A percentile compares a stretch with the other conserved stretches of the same genome.
phyloP scores from a whole-genome alignment of 805 yeast genomes.

The Cyberlindnera meyerae region DNA sequence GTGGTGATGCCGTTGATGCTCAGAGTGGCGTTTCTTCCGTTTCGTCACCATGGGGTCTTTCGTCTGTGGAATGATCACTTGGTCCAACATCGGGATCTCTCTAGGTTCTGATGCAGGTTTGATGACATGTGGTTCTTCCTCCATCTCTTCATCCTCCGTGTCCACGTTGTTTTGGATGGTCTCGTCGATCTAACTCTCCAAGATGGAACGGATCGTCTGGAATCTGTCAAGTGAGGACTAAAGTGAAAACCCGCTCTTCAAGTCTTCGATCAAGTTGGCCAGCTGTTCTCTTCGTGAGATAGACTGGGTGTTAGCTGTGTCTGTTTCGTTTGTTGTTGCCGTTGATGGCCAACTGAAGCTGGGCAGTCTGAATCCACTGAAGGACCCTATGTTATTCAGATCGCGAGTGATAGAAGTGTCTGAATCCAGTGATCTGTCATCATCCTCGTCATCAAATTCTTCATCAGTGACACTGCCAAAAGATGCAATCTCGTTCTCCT shows the following conservation, averaged over 20 bases:
- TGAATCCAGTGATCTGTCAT: slow-evolving; percentile 2
- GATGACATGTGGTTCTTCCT: slow-evolving; percentile 47
- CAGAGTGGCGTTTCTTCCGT: slow-evolving; percentile 8
- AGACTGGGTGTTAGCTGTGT: slow-evolving; percentile 1
- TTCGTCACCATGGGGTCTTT: slow-evolving; percentile 25
- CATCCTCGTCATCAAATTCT: slow-evolving; percentile 10
- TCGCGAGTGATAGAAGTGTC: slow-evolving; percentile 40
- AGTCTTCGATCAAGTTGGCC: slow-evolving; percentile 30
- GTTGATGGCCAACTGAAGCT: slow-evolving; percentile 18
- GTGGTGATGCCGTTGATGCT: slow-evolving; percentile 5
- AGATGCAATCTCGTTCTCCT: background rate
- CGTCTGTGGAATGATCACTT: slow-evolving; percentile 46
- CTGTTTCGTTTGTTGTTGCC: no score
- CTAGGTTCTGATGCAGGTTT: slow-evolving; percentile 42
- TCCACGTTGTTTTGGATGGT: slow-evolving; percentile 29
- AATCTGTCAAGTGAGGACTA: slow-evolving; percentile 49
- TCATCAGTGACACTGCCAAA: background rate
- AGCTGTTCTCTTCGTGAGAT: slow-evolving; percentile 28
- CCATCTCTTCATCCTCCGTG: slow-evolving; percentile 37
- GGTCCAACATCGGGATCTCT: slow-evolving; percentile 45
- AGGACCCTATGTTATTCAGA: slow-evolving; percentile 47
- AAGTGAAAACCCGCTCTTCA: slow-evolving; percentile 42
- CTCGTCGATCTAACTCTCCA: slow-evolving; percentile 28
- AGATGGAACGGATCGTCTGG: slow-evolving; percentile 32
- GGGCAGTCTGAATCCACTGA: slow-evolving; percentile 20